Conservation (phyloP, 768 basidiomycete genomes). For the Obba rivulosa region DNA sequence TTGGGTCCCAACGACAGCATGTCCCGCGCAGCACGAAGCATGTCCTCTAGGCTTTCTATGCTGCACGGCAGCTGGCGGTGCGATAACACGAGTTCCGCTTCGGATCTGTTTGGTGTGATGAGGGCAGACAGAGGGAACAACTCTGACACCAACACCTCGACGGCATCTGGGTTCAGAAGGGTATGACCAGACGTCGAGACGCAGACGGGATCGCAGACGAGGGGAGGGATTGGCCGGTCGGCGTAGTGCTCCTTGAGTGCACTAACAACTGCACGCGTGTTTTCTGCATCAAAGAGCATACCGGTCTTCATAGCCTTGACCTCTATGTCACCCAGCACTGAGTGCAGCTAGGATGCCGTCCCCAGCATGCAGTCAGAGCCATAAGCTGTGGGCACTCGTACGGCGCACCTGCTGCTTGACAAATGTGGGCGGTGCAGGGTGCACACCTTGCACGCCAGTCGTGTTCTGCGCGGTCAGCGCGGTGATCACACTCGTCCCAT, state of each 20-base stretch:
- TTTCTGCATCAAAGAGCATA: constrained; percentile 70
- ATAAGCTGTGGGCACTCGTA: not conserved
- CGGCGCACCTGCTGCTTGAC: constrained; percentile 64
- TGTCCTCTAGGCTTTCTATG: constrained; percentile 48
- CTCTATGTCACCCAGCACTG: constrained; percentile 67
- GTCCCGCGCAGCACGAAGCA: constrained; percentile 51
- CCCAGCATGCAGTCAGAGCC: too few species aligned
- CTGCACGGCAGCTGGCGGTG: constrained; percentile 16
- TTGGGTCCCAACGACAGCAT: constrained; percentile 44
- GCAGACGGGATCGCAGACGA: constrained; percentile 87
- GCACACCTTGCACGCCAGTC: constrained; percentile 70
- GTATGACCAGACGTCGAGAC: constrained; percentile 87
- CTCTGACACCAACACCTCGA: constrained; percentile 51
- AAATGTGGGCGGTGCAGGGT: constrained; percentile 63
- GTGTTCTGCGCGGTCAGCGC: constrained; percentile 92
- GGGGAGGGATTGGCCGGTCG: constrained; percentile 33
- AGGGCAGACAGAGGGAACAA: constrained; percentile 67
- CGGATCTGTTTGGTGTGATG: constrained; percentile 82
- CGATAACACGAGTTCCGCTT: constrained; percentile 67
- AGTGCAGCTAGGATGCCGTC: constrained; percentile 52
- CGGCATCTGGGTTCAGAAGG: constrained; percentile 62
- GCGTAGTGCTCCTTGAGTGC: constrained; percentile 42
- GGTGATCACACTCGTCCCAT: constrained; percentile 78
- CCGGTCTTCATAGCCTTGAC: constrained; percentile 81
- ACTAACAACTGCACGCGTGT: constrained; percentile 44